These are phyloP conservation scores for Ammopiptanthus mongolicus DNA, from an alignment of 306 rosid genomes.

Conservation along the genomic window DNA sequence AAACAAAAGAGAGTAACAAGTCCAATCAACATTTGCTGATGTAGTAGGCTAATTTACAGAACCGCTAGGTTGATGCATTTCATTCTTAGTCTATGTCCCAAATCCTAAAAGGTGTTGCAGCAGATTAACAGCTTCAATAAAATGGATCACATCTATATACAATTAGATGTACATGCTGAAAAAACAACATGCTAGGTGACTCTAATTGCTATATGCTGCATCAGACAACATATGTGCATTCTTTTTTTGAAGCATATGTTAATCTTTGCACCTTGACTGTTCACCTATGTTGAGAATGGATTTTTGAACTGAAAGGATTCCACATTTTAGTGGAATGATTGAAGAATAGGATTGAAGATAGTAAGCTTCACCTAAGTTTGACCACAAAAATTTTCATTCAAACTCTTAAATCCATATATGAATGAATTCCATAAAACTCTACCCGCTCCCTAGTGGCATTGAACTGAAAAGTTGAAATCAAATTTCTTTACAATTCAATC, in stretches of 20 bases:
- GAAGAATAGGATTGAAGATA: neutral
- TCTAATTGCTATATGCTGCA: neutral
- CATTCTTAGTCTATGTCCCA: neutral
- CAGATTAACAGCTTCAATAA: neutral
- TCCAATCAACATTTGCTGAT: neutral
- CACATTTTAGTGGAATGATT: neutral
- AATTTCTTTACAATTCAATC: neutral
- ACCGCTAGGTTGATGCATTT: neutral
- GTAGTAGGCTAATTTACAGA: constrained; percentile 7
- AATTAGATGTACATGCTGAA: neutral
- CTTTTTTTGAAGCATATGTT: neutral
- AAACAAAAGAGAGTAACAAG: neutral
- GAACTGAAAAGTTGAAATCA: neutral
- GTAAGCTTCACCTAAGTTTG: neutral
- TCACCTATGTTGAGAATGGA: neutral
- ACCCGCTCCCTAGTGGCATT: neutral
- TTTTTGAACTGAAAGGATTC: neutral
- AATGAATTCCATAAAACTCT: neutral
- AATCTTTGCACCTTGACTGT: neutral
- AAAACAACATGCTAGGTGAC: neutral
- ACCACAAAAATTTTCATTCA: neutral
- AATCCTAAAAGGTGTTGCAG: neutral
- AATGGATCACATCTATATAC: neutral
- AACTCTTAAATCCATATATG: neutral
- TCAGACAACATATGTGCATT: neutral